A percentile compares a stretch with the other conserved stretches of the same genome.
Conservation (phyloP, 2,329 filamentous ascomycete genomes). For the Colletotrichum caudatum region DNA sequence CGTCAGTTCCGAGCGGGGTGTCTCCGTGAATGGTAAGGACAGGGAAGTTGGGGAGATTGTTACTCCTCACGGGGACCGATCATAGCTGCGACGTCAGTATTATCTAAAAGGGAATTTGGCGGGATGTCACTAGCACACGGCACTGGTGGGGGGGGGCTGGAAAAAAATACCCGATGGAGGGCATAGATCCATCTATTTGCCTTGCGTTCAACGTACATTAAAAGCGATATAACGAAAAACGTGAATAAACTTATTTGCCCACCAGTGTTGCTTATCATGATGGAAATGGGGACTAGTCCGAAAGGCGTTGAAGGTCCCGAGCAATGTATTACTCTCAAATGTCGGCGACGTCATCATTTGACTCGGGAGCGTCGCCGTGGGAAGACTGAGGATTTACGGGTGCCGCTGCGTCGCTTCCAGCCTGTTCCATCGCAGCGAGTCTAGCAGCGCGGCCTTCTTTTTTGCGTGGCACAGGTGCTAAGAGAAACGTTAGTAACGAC, state of each 20-base stretch:
- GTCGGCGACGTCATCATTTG: not conserved
- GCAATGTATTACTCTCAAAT: not conserved
- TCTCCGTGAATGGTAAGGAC: constrained; percentile 34
- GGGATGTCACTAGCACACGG: not conserved
- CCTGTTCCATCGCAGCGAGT: constrained; percentile 58
- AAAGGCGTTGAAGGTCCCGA: not conserved
- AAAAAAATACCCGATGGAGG: constrained; percentile 14
- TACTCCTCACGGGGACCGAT: constrained; percentile 22
- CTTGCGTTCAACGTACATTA: constrained; percentile 12
- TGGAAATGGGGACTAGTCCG: not conserved
- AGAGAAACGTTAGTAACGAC: constrained; percentile 39
- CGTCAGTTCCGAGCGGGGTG: constrained; percentile 40
- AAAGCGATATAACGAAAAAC: constrained; percentile 13
- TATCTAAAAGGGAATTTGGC: not conserved
- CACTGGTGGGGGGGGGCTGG: not conserved
- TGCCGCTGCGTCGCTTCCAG: constrained; percentile 24
- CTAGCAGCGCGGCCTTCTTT: constrained; percentile 68
- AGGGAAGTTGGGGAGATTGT: constrained; percentile 39
- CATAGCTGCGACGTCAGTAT: not conserved
- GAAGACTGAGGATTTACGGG: not conserved
- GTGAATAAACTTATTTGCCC: not conserved
- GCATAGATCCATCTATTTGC: constrained; percentile 1
- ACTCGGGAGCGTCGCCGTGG: not conserved
- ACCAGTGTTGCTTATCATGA: constrained; percentile 1
- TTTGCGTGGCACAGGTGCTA: constrained; percentile 65